A percentile compares a stretch with the other conserved stretches of the same genome.
These are phyloP conservation scores for Umbellularia californica DNA, from an alignment of 164 flowering plant genomes.

Conservation along the genomic window DNA sequence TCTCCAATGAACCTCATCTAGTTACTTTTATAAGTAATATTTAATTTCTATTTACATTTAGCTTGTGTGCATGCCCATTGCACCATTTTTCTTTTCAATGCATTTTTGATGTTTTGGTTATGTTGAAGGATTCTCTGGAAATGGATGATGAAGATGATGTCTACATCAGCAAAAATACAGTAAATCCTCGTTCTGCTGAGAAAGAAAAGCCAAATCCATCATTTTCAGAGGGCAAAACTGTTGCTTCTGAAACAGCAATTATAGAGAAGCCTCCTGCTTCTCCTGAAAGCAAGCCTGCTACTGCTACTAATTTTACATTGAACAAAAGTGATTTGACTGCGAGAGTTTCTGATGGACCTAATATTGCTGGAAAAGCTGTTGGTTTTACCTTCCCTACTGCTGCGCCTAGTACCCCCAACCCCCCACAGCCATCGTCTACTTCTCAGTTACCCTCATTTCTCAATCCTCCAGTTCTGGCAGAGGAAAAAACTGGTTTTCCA, in stretches of 20 bases:
- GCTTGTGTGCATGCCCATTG: too few relatives aligned
- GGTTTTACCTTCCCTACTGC: constrained; percentile 20
- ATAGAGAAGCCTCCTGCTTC: constrained; percentile 22
- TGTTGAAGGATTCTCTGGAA: constrained; percentile 56
- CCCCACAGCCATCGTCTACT: constrained; percentile 8
- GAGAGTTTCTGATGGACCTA: constrained; percentile 19
- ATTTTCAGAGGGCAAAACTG: constrained; percentile 12
- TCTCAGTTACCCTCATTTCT: constrained; percentile 16
- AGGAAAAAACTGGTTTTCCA: constrained; percentile 26
- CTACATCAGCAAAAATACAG: constrained; percentile 18
- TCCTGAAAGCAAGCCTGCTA: constrained; percentile 22
- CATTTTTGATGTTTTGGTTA: constrained; percentile 1
- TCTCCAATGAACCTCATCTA: too few relatives aligned
- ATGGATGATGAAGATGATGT: constrained; percentile 47
- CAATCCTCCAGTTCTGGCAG: constrained; percentile 17
- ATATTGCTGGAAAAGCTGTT: constrained; percentile 21
- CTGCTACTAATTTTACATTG: constrained; percentile 2
- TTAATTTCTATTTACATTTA: too few relatives aligned
- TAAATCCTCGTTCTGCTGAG: constrained; percentile 15
- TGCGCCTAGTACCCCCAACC: constrained; percentile 19
- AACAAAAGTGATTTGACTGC: constrained; percentile 12
- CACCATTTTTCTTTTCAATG: neutral
- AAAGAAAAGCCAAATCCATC: constrained; percentile 19
- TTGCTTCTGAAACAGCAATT: constrained; percentile 16
- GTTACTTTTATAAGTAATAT: too few relatives aligned